Conservation (phyloP, 1,284 basidiomycete species). For the Cystobasidiaceae sp. region DNA sequence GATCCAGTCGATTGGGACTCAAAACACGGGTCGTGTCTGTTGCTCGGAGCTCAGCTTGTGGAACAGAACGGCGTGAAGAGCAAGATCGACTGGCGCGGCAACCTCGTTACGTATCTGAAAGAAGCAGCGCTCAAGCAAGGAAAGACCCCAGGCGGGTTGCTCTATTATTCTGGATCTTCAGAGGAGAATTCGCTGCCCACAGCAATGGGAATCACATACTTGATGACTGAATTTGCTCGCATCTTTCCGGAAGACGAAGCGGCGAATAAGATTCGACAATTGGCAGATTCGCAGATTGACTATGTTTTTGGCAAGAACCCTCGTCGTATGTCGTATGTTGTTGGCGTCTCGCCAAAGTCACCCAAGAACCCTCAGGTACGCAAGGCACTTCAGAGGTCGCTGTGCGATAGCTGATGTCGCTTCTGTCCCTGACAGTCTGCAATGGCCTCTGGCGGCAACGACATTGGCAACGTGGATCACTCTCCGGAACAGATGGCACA, state of each 20-base stretch:
- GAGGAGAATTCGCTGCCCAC: conserved; percentile 20
- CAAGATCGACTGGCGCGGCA: conserved; percentile 18
- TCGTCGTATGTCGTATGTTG: conserved; percentile 74
- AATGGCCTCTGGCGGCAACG: conserved; percentile 68
- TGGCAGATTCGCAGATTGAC: conserved; percentile 68
- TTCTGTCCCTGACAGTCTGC: conserved; percentile 19
- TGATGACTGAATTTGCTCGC: conserved; percentile 22
- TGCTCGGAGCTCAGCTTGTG: conserved; percentile 57
- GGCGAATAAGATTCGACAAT: conserved; percentile 59
- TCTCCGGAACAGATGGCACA: conserved; percentile 65
- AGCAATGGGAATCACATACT: conserved; percentile 14
- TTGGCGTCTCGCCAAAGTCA: conserved; percentile 81
- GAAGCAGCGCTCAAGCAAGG: conserved; percentile 11
- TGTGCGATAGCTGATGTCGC: neutral
- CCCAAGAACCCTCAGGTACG: conserved; percentile 62
- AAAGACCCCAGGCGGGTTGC: conserved; percentile 17
- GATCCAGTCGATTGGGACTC: conserved; percentile 84
- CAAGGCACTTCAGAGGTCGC: neutral
- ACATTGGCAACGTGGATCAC: conserved; percentile 64
- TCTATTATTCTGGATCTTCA: conserved; percentile 21
- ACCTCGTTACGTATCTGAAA: neutral
- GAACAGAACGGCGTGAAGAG: conserved; percentile 2
- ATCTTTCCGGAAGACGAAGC: conserved; percentile 62
- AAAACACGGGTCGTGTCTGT: conserved; percentile 66
- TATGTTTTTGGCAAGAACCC: conserved; percentile 81